phyloP scores from a whole-genome alignment of 257 asterid species.

The Echites panduratus region DNA sequence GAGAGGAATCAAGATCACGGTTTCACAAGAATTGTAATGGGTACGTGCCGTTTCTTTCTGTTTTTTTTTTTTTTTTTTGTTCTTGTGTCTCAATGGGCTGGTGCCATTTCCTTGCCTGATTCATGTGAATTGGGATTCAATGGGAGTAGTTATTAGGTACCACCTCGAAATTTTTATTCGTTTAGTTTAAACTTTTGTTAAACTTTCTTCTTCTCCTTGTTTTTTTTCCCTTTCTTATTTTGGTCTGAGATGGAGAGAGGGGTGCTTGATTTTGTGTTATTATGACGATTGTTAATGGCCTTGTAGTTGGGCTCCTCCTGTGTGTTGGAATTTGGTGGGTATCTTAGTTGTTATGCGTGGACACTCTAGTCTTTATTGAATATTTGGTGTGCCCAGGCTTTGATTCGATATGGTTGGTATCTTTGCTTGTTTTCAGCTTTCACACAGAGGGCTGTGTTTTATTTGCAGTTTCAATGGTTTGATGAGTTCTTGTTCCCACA shows the following conservation, averaged over 20 bases:
- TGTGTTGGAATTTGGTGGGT: constrained; percentile 14
- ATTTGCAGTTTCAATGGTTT: constrained; percentile 23
- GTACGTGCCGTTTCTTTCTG: constrained; percentile 26
- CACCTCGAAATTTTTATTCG: neutral
- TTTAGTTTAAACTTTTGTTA: neutral
- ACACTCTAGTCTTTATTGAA: constrained; percentile 6
- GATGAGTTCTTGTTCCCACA: constrained; percentile 24
- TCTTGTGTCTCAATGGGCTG: constrained; percentile 6
- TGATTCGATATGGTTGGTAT: constrained; percentile 16
- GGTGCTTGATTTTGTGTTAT: constrained; percentile 8
- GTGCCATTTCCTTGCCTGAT: neutral
- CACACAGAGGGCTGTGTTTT: neutral
- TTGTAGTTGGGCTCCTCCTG: constrained; percentile 1
- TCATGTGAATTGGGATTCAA: constrained; percentile 4
- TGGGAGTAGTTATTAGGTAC: neutral
- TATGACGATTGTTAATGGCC: constrained; percentile 2
- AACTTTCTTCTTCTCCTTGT: neutral
- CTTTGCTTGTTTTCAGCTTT: constrained; percentile 21
- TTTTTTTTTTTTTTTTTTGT: neutral
- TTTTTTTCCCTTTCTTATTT: constrained; percentile 1
- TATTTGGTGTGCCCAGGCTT: constrained; percentile 16
- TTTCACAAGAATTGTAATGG: constrained; percentile 38
- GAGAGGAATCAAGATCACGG: constrained; percentile 26
- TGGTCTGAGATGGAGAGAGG: neutral
- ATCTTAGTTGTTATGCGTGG: constrained; percentile 9